Evolutionary conservation across 2,329 filamentous ascomycete genomes (phyloP), one percentile per base, ranked within the genome.

Genomic region (Zalaria sp.): DNA sequence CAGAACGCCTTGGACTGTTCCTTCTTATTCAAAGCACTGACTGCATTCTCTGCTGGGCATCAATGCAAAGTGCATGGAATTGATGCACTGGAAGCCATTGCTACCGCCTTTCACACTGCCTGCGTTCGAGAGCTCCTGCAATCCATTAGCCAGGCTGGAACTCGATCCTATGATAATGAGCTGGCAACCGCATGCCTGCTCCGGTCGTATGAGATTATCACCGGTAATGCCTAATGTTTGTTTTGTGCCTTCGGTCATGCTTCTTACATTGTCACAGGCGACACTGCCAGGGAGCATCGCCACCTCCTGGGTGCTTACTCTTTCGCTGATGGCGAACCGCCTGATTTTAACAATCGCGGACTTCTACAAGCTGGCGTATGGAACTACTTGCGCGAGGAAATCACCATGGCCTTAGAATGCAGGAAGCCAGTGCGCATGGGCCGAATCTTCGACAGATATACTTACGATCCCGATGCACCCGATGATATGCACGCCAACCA

Each of bases 341-440:
- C 52, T 3, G 46, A 52, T 0, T 38, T 45, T 27, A 34, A 50
- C 1, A 48, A 50, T 0, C 44, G 52, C 3, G 56, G 56, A 0
- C 48, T 71, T 0, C 46, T 61, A 2, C 56, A 56, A 3, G 62
- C 67, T 1, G 67, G 67, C 0, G 66, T 67, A 42, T 72, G 67
- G 68, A 72, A 72, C 44, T 70, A 70, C 41, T 57, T 72, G 0
- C 60, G 68, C 1, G 67, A 72, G 49, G 67, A 72, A 32, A 71
- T 72, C n/a, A 71, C 69, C 0, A 67, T 70, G n/a, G 67, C 67
- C n/a, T 49, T 72, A 1, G 50, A 55, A 4, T 64, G 62, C 25
- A 40, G 11, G 28, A n/a, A 37, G n/a, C 31, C 40, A 10, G 32
- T 40, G 6, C 40, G 40, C 2, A 38, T 45, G 3, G 37, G 34